phyloP scores from a whole-genome alignment of 441 rosid genomes.

The Aquilaria agallochum region DNA sequence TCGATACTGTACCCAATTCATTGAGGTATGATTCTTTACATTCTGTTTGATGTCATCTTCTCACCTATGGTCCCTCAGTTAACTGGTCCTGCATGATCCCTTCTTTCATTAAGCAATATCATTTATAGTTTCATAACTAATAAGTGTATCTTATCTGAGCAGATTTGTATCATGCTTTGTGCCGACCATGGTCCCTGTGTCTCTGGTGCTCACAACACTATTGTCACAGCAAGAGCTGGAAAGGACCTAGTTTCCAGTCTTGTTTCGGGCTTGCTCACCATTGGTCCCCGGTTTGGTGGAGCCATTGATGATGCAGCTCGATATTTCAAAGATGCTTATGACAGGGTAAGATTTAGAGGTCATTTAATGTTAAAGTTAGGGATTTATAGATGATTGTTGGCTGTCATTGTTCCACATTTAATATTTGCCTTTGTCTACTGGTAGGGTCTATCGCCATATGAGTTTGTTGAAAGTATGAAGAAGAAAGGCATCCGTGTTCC shows the following conservation, averaged over 20 bases:
- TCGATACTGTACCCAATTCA: slow-evolving; percentile 58
- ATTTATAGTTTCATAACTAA: slow-evolving; percentile 1
- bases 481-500: slow-evolving; percentile 78
- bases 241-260: slow-evolving; percentile 73
- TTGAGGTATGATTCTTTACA: slow-evolving; percentile 34
- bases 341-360: slow-evolving; percentile 33
- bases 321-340: slow-evolving; percentile 70
- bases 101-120: slow-evolving; percentile 2
- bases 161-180: slow-evolving; percentile 71
- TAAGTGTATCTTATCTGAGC: slow-evolving; percentile 13
- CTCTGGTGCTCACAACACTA: slow-evolving; percentile 72
- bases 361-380: slow-evolving; percentile 3
- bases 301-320: slow-evolving; percentile 75
- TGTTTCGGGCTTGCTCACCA: slow-evolving; percentile 65
- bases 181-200: slow-evolving; percentile 78
- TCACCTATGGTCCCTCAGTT: neutral
- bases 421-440: neutral
- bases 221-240: slow-evolving; percentile 73
- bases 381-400: neutral
- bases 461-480: slow-evolving; percentile 67
- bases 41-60: neutral
- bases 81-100: neutral
- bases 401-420: neutral
- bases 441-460: slow-evolving; percentile 53
- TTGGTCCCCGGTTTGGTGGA: slow-evolving; percentile 76